Evolutionary conservation across 805 yeast genomes (phyloP).

Genomic region (Pichia cabralensis): DNA sequence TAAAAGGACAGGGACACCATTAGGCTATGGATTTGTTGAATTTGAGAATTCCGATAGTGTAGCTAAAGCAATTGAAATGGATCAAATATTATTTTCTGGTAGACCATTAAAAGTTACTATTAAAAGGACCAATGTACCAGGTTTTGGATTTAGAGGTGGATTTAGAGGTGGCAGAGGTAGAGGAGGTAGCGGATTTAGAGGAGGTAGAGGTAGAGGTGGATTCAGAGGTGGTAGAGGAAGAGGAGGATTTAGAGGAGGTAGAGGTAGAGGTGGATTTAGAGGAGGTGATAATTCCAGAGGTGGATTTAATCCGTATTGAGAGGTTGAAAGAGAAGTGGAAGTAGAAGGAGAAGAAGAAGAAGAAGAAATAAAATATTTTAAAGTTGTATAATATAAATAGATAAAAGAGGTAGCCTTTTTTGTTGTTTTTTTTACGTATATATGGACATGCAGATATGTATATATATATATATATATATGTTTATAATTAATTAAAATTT

Average conservation of each 20-base stretch:
- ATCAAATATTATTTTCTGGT: slow-evolving; percentile 58
- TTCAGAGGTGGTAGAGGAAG: slow-evolving; percentile 29
- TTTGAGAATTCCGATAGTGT: slow-evolving; percentile 62
- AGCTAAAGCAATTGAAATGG: slow-evolving; percentile 48
- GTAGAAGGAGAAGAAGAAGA: slow-evolving; percentile 17
- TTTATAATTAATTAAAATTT: slow-evolving; percentile 12
- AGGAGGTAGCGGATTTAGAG: slow-evolving; percentile 25
- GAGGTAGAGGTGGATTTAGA: slow-evolving; percentile 17
- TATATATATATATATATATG: too few relatives aligned
- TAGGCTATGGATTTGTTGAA: slow-evolving; percentile 83
- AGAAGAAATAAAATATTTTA: neutral
- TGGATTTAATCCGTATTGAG: slow-evolving; percentile 35
- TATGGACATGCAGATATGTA: neutral
- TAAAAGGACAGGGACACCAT: slow-evolving; percentile 69
- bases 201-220: slow-evolving; percentile 22
- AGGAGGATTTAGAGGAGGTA: slow-evolving; percentile 23
- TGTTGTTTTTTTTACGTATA: neutral
- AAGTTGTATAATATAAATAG: too few relatives aligned
- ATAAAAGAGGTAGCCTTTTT: slow-evolving; percentile 1
- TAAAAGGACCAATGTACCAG: slow-evolving; percentile 78
- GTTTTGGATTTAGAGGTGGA: slow-evolving; percentile 37
- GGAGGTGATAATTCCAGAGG: slow-evolving; percentile 15
- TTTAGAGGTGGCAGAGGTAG: slow-evolving; percentile 23
- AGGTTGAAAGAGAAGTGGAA: slow-evolving; percentile 9
- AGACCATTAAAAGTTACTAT: slow-evolving; percentile 64